A percentile compares a stretch with the other conserved stretches of the same genome.
Conservation (phyloP, 1,284 basidiomycete species). For the Rhodotorula sp. region DNA sequence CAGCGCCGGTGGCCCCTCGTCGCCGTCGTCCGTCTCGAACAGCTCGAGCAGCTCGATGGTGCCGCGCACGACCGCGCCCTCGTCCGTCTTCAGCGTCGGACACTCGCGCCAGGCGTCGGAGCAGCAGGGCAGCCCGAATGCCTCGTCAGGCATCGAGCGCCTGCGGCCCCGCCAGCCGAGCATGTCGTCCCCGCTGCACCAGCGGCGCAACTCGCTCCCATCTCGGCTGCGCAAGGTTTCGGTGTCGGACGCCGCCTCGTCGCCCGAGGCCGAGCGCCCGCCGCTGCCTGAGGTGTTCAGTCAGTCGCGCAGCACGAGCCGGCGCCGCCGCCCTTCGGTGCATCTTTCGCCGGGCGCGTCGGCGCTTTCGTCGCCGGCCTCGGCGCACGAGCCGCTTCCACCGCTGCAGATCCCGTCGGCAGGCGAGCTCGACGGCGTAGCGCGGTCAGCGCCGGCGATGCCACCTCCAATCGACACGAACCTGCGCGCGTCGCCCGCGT, state of each 20-base stretch:
- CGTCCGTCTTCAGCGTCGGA: slow-evolving; percentile 8
- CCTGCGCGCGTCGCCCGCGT: neutral
- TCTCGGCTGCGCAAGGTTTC: slow-evolving; percentile 42
- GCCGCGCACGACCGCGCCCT: slow-evolving; percentile 34
- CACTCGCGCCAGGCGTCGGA: slow-evolving; percentile 31
- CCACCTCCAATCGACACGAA: neutral
- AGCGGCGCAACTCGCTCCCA: slow-evolving; percentile 42
- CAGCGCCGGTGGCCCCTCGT: slow-evolving; percentile 21
- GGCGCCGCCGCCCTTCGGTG: slow-evolving; percentile 15
- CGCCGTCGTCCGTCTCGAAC: slow-evolving; percentile 33
- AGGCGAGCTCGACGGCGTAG: slow-evolving; percentile 41
- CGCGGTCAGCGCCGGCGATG: slow-evolving; percentile 1
- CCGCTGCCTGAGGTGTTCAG: slow-evolving; percentile 26
- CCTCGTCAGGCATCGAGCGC: slow-evolving; percentile 67
- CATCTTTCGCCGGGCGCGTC: slow-evolving; percentile 18
- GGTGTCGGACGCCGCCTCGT: slow-evolving; percentile 16
- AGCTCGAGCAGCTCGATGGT: slow-evolving; percentile 42
- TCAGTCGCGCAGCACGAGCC: neutral
- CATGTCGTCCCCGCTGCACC: slow-evolving; percentile 22
- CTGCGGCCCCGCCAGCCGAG: slow-evolving; percentile 61
- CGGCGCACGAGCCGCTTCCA: slow-evolving; percentile 17
- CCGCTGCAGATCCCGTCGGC: slow-evolving; percentile 59
- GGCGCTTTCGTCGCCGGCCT: slow-evolving; percentile 12
- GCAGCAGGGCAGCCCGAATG: slow-evolving; percentile 57
- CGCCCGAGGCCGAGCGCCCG: slow-evolving; percentile 8